Evolutionary conservation across 106 monocot genomes (phyloP).

Genomic region (Agapanthus africanus): DNA sequence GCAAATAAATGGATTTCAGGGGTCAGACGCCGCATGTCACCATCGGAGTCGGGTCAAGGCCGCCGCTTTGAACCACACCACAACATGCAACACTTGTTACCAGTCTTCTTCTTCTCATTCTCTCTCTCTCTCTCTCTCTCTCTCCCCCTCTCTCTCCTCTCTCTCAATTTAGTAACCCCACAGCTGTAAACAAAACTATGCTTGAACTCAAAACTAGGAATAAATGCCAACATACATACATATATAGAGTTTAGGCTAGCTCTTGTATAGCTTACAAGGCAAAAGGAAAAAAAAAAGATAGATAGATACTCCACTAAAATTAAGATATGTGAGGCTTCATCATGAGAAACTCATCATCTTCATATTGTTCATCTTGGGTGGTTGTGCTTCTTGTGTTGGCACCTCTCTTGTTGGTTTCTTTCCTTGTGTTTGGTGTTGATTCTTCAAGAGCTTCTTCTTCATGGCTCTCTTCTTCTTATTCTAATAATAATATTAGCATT

Average conservation of each 20-base stretch:
- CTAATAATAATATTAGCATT: not conserved
- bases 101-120: not conserved
- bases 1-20: too few relatives aligned
- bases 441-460: not conserved
- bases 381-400: not conserved
- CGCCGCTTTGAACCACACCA: not conserved
- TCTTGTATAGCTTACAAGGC: too few relatives aligned
- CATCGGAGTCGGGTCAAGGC: not conserved
- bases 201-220: too few relatives aligned
- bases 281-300: too few relatives aligned
- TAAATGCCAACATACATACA: too few relatives aligned
- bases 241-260: too few relatives aligned
- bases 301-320: too few relatives aligned
- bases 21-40: not conserved
- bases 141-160: too few relatives aligned
- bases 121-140: too few relatives aligned
- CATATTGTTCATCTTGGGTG: not conserved
- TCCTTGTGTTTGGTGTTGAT: not conserved
- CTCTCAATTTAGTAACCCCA: too few relatives aligned
- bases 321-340: too few relatives aligned
- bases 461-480: not conserved
- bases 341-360: not conserved
- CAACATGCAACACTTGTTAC: not conserved
- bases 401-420: not conserved
- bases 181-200: too few relatives aligned